Evolutionary conservation across 495 filamentous ascomycete species (phyloP).

Genomic region (Platismatia glauca): DNA sequence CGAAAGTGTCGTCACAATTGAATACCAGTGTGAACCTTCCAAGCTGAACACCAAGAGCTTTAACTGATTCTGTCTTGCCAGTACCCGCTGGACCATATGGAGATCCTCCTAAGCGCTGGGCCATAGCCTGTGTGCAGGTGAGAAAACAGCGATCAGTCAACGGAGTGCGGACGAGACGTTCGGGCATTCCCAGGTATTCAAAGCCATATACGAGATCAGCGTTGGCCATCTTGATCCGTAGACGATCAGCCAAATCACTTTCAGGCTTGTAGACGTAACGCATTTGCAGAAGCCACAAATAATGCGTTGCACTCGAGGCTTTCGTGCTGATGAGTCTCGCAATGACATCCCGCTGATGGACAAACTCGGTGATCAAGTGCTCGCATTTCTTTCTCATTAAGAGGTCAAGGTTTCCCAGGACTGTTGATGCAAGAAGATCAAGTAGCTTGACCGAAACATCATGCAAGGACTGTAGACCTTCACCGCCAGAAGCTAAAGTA

Average conservation of each 20-base stretch:
- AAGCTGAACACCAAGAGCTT: constrained; percentile 90
- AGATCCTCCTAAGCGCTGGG: constrained; percentile 89
- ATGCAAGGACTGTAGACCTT: constrained; percentile 55
- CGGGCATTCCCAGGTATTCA: constrained; percentile 92
- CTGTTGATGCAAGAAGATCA: constrained; percentile 70
- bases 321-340: constrained; percentile 67
- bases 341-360: constrained; percentile 90
- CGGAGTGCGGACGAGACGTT: constrained; percentile 89
- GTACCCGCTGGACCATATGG: constrained; percentile 97
- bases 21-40: constrained; percentile 97
- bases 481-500: constrained; percentile 60
- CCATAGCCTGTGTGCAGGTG: constrained; percentile 90
- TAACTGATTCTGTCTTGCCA: constrained; percentile 99
- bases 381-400: constrained; percentile 93
- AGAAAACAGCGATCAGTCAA: constrained; percentile 97
- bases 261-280: constrained; percentile 82
- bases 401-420: constrained; percentile 81
- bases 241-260: constrained; percentile 69
- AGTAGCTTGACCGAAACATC: constrained; percentile 73
- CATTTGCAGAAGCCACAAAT: constrained; percentile 96
- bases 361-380: constrained; percentile 96
- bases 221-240: constrained; percentile 95
- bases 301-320: constrained; percentile 71
- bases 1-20: constrained; percentile 98
- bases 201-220: constrained; percentile 92